phyloP scores from a whole-genome alignment of 441 rosid genomes.

The Melianthus villosus region DNA sequence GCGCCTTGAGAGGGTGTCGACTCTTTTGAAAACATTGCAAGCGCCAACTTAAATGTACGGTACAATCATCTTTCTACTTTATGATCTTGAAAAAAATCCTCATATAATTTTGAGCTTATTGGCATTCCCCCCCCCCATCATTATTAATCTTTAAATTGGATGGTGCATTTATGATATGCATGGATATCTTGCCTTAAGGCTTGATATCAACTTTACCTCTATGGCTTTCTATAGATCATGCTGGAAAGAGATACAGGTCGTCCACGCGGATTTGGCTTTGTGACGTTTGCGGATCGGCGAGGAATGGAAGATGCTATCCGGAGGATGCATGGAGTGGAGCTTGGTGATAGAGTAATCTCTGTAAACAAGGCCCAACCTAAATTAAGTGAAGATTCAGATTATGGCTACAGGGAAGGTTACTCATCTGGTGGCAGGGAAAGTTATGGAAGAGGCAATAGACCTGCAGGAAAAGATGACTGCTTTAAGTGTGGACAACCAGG shows the following conservation, averaged over 20 bases:
- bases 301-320: slow-evolving; percentile 90
- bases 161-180: too few species aligned
- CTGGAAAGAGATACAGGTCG: slow-evolving; percentile 90
- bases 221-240: slow-evolving; percentile 73
- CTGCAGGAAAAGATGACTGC: slow-evolving; percentile 71
- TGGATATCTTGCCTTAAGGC: too few species aligned
- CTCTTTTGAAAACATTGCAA: too few species aligned
- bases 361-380: slow-evolving; percentile 97
- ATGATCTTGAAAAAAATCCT: too few species aligned
- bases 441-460: slow-evolving; percentile 52
- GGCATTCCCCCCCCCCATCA: too few species aligned
- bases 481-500: slow-evolving; percentile 85
- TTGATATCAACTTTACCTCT: too few species aligned
- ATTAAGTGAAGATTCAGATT: slow-evolving; percentile 45
- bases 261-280: slow-evolving; percentile 91
- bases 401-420: slow-evolving; percentile 64
- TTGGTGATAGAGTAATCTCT: slow-evolving; percentile 74
- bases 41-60: too few species aligned
- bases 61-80: too few species aligned
- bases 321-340: slow-evolving; percentile 87
- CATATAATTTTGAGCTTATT: too few species aligned
- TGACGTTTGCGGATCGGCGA: slow-evolving; percentile 81
- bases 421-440: slow-evolving; percentile 51
- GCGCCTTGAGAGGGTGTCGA: too few species aligned
- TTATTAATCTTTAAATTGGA: too few species aligned